A percentile compares a stretch with the other conserved stretches of the same genome.
Conservation (phyloP, 2,329 filamentous ascomycete species). For the Eutypella sp. region DNA sequence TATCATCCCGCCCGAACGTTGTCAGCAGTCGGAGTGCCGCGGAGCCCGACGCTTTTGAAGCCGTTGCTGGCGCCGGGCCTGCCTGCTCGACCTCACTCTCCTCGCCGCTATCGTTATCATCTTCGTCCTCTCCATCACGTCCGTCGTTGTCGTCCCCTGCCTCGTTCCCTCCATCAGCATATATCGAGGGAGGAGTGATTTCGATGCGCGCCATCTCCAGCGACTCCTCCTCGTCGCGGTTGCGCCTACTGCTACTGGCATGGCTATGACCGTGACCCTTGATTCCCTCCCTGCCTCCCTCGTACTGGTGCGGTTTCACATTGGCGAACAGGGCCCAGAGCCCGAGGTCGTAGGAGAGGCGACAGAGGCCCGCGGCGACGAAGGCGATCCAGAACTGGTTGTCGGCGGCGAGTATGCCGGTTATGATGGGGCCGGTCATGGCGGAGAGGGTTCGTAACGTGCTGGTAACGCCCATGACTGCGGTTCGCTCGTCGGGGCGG, state of each 20-base stretch:
- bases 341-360: conserved; percentile 54
- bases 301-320: conserved; percentile 46
- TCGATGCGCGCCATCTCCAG: conserved; percentile 4
- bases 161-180: background rate
- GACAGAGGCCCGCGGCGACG: conserved; percentile 47
- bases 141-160: background rate
- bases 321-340: conserved; percentile 56
- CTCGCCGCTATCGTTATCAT: background rate
- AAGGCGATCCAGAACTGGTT: conserved; percentile 59
- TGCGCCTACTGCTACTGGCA: background rate
- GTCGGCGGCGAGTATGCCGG: conserved; percentile 48
- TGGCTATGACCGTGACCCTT: background rate
- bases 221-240: conserved; percentile 3
- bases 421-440: conserved; percentile 49
- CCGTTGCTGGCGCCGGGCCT: no score
- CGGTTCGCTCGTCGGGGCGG: conserved; percentile 59
- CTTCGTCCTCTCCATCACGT: background rate
- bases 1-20: no score
- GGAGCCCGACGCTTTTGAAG: no score
- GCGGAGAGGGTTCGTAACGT: conserved; percentile 57
- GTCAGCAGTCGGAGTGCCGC: no score
- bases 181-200: background rate
- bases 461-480: conserved; percentile 64
- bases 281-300: conserved; percentile 16
- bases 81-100: no score